phyloP scores from a whole-genome alignment of 768 basidiomycete genomes.

The Postia placenta region DNA sequence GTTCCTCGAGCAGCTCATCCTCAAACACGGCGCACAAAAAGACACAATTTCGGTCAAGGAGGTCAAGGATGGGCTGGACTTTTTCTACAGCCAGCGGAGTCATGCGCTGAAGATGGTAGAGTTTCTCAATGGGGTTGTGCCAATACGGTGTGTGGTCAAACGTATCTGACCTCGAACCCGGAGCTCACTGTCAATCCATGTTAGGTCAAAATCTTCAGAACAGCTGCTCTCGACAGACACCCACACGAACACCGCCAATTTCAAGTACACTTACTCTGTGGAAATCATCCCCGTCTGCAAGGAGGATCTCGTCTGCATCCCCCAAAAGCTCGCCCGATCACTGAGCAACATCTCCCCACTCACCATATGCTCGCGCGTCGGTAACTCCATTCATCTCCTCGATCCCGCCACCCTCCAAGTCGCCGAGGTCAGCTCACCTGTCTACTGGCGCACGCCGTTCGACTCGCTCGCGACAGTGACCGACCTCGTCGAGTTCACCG shows the following conservation, averaged over 20 bases:
- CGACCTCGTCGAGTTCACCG: constrained; percentile 91
- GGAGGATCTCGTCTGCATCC: constrained; percentile 92
- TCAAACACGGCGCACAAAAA: constrained; percentile 95
- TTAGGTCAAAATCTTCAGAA: constrained; percentile 87
- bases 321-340: constrained; percentile 71
- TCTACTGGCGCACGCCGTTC: constrained; percentile 94
- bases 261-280: constrained; percentile 96
- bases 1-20: constrained; percentile 93
- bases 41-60: constrained; percentile 93
- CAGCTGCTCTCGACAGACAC: constrained; percentile 91
- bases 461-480: constrained; percentile 73
- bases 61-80: constrained; percentile 91
- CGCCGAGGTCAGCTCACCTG: constrained; percentile 68
- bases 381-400: constrained; percentile 85
- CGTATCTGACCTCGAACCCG: neutral
- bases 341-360: constrained; percentile 88
- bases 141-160: constrained; percentile 60
- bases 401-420: constrained; percentile 84
- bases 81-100: constrained; percentile 88
- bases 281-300: constrained; percentile 97
- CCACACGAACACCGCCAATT: constrained; percentile 89
- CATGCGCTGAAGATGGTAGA: constrained; percentile 97
- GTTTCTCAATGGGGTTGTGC: constrained; percentile 83
- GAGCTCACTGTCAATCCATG: constrained; percentile 3
- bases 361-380: constrained; percentile 84